Evolutionary conservation across 2,329 filamentous ascomycete genomes (phyloP).

Genomic region (Epichloe sibirici): DNA sequence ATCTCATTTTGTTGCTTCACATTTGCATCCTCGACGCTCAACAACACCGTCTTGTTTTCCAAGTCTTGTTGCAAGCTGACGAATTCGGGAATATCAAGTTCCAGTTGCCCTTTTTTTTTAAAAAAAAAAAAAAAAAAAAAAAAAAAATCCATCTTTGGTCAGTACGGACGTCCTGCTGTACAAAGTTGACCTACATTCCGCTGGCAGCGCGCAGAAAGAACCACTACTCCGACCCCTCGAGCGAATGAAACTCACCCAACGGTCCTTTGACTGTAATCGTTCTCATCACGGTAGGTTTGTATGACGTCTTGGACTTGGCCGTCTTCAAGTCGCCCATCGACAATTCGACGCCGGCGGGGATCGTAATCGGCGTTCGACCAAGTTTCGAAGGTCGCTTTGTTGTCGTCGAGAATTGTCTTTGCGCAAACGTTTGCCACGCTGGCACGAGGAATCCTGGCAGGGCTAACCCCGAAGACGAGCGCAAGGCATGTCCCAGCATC

Average conservation of each 20-base stretch:
- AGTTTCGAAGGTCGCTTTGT: constrained; percentile 64
- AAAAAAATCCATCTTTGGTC: not conserved
- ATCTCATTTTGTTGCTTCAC: constrained; percentile 74
- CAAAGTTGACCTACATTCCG: too few relatives aligned
- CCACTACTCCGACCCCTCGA: not conserved
- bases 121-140: not conserved
- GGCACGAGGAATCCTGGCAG: constrained; percentile 64
- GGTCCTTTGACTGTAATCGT: constrained; percentile 71
- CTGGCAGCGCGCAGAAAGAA: not conserved
- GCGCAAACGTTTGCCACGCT: constrained; percentile 41
- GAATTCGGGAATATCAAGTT: constrained; percentile 68
- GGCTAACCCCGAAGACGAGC: constrained; percentile 34
- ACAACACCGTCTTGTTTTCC: constrained; percentile 46
- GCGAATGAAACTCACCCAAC: constrained; percentile 43
- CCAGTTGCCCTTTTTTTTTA: constrained; percentile 53
- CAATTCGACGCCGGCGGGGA: constrained; percentile 76
- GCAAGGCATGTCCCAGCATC: constrained; percentile 44
- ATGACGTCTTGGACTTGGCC: constrained; percentile 43
- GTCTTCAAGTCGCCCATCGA: constrained; percentile 50
- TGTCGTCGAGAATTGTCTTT: constrained; percentile 57
- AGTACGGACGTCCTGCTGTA: too few relatives aligned
- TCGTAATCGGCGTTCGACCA: constrained; percentile 64
- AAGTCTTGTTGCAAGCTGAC: constrained; percentile 59
- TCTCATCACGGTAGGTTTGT: constrained; percentile 48
- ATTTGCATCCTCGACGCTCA: constrained; percentile 58